Evolutionary conservation across 2,329 filamentous ascomycete genomes (phyloP).

Genomic region (Gnomoniopsis sp.): DNA sequence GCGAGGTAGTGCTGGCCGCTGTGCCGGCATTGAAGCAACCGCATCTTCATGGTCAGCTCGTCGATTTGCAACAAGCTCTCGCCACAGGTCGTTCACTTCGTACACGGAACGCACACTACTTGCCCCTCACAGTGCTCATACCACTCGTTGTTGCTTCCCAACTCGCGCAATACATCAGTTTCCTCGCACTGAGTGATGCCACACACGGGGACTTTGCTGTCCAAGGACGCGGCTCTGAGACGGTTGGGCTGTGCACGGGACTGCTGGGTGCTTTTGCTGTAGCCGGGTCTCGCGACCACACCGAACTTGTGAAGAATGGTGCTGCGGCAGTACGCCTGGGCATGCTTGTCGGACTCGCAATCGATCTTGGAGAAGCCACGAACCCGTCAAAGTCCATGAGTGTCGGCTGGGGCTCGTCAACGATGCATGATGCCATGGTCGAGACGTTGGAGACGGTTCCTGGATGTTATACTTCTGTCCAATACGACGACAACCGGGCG

Average conservation of each 20-base stretch:
- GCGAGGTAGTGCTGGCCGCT: neutral
- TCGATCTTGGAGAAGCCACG: constrained; percentile 31
- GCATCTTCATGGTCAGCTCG: neutral
- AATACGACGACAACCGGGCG: neutral
- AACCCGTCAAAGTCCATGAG: neutral
- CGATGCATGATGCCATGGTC: neutral
- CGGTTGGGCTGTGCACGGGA: constrained; percentile 2
- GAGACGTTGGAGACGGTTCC: neutral
- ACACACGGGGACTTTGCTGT: neutral
- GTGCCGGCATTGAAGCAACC: neutral
- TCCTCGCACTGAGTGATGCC: neutral
- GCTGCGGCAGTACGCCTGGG: constrained; percentile 35
- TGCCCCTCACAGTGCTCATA: neutral
- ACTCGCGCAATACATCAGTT: neutral
- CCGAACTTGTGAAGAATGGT: constrained; percentile 32
- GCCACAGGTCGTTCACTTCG: neutral
- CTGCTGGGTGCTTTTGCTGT: constrained; percentile 1
- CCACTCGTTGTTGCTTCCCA: constrained; percentile 4
- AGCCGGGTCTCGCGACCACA: neutral
- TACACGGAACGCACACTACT: neutral
- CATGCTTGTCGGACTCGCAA: constrained; percentile 33
- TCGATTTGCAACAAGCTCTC: neutral
- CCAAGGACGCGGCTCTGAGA: neutral
- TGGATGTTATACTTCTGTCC: neutral
- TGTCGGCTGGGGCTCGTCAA: neutral